These are phyloP conservation scores for Elongisporangium prolatum DNA, from an alignment of 352 stramenopile species.

Conservation along the genomic window DNA sequence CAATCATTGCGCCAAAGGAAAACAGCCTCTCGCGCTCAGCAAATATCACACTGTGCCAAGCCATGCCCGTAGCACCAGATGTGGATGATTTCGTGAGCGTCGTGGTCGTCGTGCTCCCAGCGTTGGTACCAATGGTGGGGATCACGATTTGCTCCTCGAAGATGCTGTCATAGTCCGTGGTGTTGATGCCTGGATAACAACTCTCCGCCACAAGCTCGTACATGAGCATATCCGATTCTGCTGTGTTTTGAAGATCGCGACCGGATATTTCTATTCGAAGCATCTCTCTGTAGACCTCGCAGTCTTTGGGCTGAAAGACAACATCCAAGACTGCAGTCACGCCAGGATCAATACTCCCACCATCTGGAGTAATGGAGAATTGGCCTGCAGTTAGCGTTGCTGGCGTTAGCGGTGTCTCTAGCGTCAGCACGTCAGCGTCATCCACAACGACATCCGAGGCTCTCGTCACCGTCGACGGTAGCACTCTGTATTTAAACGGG, in stretches of 20 bases:
- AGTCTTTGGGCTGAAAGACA: conserved; percentile 76
- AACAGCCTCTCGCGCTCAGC: conserved; percentile 85
- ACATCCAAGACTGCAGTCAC: conserved; percentile 67
- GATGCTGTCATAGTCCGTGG: conserved; percentile 84
- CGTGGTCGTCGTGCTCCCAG: conserved; percentile 6
- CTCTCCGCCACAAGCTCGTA: conserved; percentile 92
- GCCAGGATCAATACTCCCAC: conserved; percentile 82
- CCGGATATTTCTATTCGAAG: conserved; percentile 77
- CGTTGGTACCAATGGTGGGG: conserved; percentile 50
- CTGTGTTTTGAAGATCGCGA: conserved; percentile 40
- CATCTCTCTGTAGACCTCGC: conserved; percentile 62
- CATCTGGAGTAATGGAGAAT: conserved; percentile 76
- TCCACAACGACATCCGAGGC: not conserved
- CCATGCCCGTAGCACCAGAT: conserved; percentile 19
- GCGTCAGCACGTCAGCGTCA: conserved; percentile 14
- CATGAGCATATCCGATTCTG: conserved; percentile 33
- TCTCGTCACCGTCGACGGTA: conserved; percentile 3
- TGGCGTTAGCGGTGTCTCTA: conserved; percentile 34
- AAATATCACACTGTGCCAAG: conserved; percentile 62
- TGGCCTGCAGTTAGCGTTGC: conserved; percentile 52
- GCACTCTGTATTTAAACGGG: conserved; percentile 85
- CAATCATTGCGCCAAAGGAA: conserved; percentile 84
- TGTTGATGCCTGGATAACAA: conserved; percentile 91
- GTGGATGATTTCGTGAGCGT: conserved; percentile 9
- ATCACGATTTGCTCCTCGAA: conserved; percentile 96